These are phyloP conservation scores for Macrocybe sp. DNA, from an alignment of 1,284 basidiomycete species.

Conservation along the genomic window DNA sequence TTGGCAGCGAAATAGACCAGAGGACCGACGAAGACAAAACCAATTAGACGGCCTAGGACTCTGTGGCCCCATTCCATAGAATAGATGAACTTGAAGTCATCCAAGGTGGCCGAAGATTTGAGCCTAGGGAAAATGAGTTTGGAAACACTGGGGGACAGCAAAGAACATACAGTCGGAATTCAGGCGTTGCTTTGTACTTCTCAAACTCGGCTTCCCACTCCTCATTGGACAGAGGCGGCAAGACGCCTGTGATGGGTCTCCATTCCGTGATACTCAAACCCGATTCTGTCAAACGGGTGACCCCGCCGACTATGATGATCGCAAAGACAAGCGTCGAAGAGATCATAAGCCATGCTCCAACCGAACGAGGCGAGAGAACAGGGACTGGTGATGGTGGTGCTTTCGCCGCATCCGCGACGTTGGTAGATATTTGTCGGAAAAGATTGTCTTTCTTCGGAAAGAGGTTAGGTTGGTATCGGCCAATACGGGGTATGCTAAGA, in stretches of 20 bases:
- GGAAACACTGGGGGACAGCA: constrained; percentile 2
- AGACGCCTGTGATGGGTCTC: constrained; percentile 88
- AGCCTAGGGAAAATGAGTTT: constrained; percentile 43
- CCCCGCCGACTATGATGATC: constrained; percentile 93
- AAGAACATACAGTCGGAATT: constrained; percentile 84
- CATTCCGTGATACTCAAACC: constrained; percentile 98
- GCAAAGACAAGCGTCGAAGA: constrained; percentile 86
- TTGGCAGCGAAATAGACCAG: constrained; percentile 74
- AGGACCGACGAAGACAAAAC: constrained; percentile 76
- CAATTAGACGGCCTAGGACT: constrained; percentile 88
- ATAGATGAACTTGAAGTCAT: constrained; percentile 96
- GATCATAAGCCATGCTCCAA: constrained; percentile 79
- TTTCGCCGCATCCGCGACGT: not conserved
- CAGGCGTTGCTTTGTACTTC: constrained; percentile 94
- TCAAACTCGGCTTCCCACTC: constrained; percentile 92
- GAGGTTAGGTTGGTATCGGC: too few relatives aligned
- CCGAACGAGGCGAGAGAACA: constrained; percentile 66
- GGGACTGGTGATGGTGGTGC: constrained; percentile 29
- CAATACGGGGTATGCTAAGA: too few relatives aligned
- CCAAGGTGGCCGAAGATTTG: constrained; percentile 82
- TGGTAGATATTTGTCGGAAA: not conserved
- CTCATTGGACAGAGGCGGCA: constrained; percentile 74
- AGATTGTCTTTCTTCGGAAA: too few relatives aligned
- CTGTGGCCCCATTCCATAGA: constrained; percentile 99
- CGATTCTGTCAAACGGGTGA: constrained; percentile 96